Base-by-base conservation (phyloP, 306 rosid species). In the Inga laurina region DNA sequence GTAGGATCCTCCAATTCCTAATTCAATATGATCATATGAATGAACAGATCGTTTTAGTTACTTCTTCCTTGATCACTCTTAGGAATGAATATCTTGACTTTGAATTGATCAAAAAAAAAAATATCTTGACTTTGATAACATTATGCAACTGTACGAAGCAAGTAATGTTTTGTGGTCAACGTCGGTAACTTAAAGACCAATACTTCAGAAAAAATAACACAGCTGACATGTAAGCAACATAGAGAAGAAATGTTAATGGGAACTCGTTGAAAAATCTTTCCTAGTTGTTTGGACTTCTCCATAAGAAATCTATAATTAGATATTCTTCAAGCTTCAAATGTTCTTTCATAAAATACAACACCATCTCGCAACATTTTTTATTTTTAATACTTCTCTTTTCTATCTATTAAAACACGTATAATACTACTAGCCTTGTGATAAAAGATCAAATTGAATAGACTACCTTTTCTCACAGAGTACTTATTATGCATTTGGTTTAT, bases 391-490 rank as follows among this genome's bases (percentile, higher is more conserved):
- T 73, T 30, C 39, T 52, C 51, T 86, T 80, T 77, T 39, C 70
- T 52, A 72, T 79, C 45, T 44, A 72, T 44, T 45, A 44, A 27
- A 45, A 69, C 74, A 76, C 30, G 76, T 49, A 80, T 35, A 48
- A 71, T 61, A 41, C 10, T 61, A 56, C 41, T 78, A 66, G 70
- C 35, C 46, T 30, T 62, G 76, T 49, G 73, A 82, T 54, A 72
- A 83, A 70, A 54, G 74, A 74, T 77, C 71, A 80, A 62, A 80
- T 35, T 15, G 19, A 76, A 85, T 45, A 83, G 32, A 43, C 68
- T 84, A 95, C 97, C 97, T 89, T 93, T 95, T 86, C 94, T 90
- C 71, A 95, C 92, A 8, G 93, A 82, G 82, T 88, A 90, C 85
- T 91, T 92, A 82, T 72, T 87, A 62, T 91, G 92, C 54, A 89